A percentile compares a stretch with the other conserved stretches of the same genome.
Evolutionary conservation across 2,329 filamentous ascomycete species (phyloP).

Genomic region (Colletotrichum truncatum): DNA sequence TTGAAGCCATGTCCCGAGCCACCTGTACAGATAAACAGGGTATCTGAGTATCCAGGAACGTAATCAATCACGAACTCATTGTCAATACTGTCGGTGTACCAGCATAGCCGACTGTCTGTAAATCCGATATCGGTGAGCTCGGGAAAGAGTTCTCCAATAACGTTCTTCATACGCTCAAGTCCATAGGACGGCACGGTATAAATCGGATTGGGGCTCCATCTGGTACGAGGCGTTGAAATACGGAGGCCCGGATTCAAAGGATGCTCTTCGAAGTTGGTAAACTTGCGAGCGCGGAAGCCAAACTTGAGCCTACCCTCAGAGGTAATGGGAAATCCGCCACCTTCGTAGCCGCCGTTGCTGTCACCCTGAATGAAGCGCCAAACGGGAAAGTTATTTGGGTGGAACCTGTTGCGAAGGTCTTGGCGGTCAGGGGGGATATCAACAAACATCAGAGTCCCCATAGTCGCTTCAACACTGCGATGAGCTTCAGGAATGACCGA

Average conservation of each 20-base stretch:
- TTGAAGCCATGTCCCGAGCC: slow-evolving; percentile 72
- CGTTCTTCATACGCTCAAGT: slow-evolving; percentile 35
- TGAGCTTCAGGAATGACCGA: slow-evolving; percentile 38
- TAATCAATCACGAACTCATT: slow-evolving; percentile 47
- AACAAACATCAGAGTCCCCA: slow-evolving; percentile 45
- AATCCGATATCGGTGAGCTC: slow-evolving; percentile 36
- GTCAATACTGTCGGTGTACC: slow-evolving; percentile 24
- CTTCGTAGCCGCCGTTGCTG: slow-evolving; percentile 31
- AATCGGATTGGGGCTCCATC: slow-evolving; percentile 34
- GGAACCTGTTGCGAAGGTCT: slow-evolving; percentile 44
- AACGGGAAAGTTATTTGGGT: slow-evolving; percentile 44
- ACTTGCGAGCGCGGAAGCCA: slow-evolving; percentile 34
- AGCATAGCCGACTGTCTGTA: slow-evolving; percentile 32
- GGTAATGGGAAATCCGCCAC: slow-evolving; percentile 36
- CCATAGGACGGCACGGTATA: slow-evolving; percentile 36
- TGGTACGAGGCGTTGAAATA: slow-evolving; percentile 34
- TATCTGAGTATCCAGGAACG: slow-evolving; percentile 44
- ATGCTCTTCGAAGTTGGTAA: slow-evolving; percentile 3
- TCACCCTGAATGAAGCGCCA: slow-evolving; percentile 37
- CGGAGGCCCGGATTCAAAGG: not conserved
- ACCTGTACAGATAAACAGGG: slow-evolving; percentile 66
- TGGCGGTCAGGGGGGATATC: slow-evolving; percentile 39
- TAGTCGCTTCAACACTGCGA: slow-evolving; percentile 45
- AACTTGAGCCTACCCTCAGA: slow-evolving; percentile 37
- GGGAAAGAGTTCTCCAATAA: slow-evolving; percentile 33